Percentiles rank a stretch among this genome's conserved stretches.
Conservation (phyloP, 2,329 filamentous ascomycete species). For the Aspergillus sp. region DNA sequence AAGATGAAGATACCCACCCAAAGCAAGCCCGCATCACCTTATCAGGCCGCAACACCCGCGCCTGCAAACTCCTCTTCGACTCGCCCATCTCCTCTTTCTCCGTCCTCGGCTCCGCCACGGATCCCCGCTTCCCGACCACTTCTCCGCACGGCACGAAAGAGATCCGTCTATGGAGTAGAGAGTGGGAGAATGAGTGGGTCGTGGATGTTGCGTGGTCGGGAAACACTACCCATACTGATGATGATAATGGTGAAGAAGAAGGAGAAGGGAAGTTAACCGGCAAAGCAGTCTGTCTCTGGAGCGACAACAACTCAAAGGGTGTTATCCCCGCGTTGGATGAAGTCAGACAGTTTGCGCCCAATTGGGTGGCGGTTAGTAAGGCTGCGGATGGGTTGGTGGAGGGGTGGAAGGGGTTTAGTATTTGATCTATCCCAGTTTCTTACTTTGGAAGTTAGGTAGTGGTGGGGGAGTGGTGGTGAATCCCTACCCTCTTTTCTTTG, state of each 20-base stretch:
- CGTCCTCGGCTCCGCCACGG: conserved; percentile 61
- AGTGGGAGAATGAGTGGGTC: conserved; percentile 75
- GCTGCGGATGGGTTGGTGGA: conserved; percentile 76
- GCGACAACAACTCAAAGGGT: conserved; percentile 72
- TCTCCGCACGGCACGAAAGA: conserved; percentile 65
- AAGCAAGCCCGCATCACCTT: conserved; percentile 63
- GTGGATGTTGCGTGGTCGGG: conserved; percentile 68
- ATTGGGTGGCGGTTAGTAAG: conserved; percentile 79
- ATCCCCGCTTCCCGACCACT: conserved; percentile 67
- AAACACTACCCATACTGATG: background rate
- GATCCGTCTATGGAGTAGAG: conserved; percentile 78
- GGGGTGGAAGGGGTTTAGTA: conserved; percentile 68
- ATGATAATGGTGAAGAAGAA: conserved; percentile 32
- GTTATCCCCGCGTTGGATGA: conserved; percentile 84
- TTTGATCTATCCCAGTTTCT: conserved; percentile 26
- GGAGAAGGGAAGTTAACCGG: conserved; percentile 56
- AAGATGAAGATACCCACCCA: conserved; percentile 34
- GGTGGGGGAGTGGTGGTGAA: background rate
- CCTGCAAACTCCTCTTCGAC: conserved; percentile 74
- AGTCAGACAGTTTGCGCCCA: conserved; percentile 71
- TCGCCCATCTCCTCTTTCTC: conserved; percentile 65
- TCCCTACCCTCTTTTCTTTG: no score
- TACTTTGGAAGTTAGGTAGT: no score
- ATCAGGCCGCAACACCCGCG: conserved; percentile 72
- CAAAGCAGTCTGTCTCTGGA: conserved; percentile 78